Percentiles rank a stretch among this genome's conserved stretches.
These are phyloP conservation scores for Cephalotrichum gorgonifer DNA, from an alignment of 2,329 filamentous ascomycete species.

Conservation along the genomic window DNA sequence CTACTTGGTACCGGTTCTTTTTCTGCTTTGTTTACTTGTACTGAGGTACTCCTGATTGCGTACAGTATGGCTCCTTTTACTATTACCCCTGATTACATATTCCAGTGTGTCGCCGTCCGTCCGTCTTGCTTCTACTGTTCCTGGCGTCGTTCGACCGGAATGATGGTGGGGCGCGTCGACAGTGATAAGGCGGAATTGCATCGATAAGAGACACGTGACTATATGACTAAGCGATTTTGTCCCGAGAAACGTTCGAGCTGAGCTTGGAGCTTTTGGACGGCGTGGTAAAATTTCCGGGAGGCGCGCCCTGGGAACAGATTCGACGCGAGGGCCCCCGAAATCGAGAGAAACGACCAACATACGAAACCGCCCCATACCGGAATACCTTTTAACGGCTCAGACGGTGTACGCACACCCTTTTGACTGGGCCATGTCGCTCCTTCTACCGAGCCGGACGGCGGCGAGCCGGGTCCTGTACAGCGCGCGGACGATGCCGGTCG, in stretches of 20 bases:
- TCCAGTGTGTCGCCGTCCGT: too few relatives aligned
- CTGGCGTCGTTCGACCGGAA: too few relatives aligned
- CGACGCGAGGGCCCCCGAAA: background rate
- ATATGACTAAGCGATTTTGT: background rate
- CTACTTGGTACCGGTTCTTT: too few relatives aligned
- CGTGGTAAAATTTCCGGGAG: background rate
- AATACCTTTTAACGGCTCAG: background rate
- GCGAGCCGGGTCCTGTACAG: background rate
- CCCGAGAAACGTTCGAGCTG: background rate
- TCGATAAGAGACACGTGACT: background rate
- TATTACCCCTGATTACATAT: too few relatives aligned
- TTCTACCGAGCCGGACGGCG: slow-evolving; percentile 3
- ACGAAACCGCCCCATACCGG: background rate
- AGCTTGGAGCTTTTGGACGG: background rate
- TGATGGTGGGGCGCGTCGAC: too few relatives aligned
- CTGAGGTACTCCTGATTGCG: too few relatives aligned
- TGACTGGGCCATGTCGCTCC: slow-evolving; percentile 4
- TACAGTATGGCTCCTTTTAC: too few relatives aligned
- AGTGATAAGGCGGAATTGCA: too few relatives aligned
- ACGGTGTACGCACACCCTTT: too few relatives aligned
- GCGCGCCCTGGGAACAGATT: background rate
- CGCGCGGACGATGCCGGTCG: background rate
- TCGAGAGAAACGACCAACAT: background rate
- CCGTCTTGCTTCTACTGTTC: too few relatives aligned
- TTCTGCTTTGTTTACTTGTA: too few relatives aligned